phyloP scores from a whole-genome alignment of 257 asterid genomes.

The Linaria vulgaris region DNA sequence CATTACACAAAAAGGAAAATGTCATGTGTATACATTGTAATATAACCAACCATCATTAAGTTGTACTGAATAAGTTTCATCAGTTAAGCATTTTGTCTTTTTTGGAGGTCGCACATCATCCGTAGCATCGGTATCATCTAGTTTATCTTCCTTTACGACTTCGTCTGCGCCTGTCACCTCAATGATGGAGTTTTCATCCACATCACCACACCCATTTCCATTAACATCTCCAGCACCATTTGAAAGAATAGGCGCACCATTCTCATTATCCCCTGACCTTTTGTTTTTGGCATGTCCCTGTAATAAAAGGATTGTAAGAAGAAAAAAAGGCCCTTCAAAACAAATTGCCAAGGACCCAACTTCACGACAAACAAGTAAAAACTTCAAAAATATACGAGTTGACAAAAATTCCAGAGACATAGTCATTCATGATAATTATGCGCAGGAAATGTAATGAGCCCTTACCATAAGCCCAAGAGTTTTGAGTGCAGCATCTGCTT shows the following conservation, averaged over 20 bases:
- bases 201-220: slow-evolving; percentile 36
- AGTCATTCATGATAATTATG: no score
- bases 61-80: slow-evolving; percentile 38
- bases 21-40: slow-evolving; percentile 13
- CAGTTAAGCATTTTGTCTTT: slow-evolving; percentile 62
- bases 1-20: slow-evolving; percentile 4
- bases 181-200: slow-evolving; percentile 28
- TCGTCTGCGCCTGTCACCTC: slow-evolving; percentile 32
- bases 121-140: slow-evolving; percentile 32
- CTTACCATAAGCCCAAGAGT: slow-evolving; percentile 74
- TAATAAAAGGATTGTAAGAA: slow-evolving; percentile 19
- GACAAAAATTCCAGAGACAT: not conserved
- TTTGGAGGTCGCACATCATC: slow-evolving; percentile 65
- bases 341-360: not conserved
- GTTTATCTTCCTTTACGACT: slow-evolving; percentile 36
- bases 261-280: slow-evolving; percentile 35
- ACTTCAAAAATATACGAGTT: no score
- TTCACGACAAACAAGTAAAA: not conserved
- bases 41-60: slow-evolving; percentile 41
- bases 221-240: slow-evolving; percentile 39
- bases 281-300: slow-evolving; percentile 50
- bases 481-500: slow-evolving; percentile 74
- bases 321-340: not conserved
- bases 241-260: slow-evolving; percentile 33
- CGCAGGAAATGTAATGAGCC: not conserved